phyloP scores from a whole-genome alignment of 352 stramenopile genomes.

The Phytophthora sp. region DNA sequence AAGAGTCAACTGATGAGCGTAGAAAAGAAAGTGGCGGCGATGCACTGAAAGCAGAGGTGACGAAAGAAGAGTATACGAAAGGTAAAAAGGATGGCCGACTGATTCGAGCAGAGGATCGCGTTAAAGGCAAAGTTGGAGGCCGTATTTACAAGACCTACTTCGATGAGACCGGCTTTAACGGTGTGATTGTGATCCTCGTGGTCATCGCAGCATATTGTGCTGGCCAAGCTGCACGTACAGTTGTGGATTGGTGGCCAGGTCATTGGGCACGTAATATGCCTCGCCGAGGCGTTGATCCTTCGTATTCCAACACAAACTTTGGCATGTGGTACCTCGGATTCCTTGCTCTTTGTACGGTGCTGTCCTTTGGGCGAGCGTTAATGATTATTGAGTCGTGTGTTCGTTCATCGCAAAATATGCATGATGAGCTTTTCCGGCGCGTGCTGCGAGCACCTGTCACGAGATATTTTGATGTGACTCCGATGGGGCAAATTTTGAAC shows the following conservation, averaged over 20 bases:
- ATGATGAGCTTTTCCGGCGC: constrained; percentile 44
- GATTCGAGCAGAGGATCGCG: constrained; percentile 40
- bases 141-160: constrained; percentile 47
- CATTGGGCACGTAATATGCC: constrained; percentile 44
- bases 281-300: constrained; percentile 19
- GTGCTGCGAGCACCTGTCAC: constrained; percentile 52
- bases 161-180: constrained; percentile 38
- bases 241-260: constrained; percentile 45
- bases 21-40: not conserved
- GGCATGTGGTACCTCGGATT: constrained; percentile 44
- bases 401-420: constrained; percentile 32
- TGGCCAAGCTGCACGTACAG: constrained; percentile 24
- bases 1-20: not conserved
- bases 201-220: constrained; percentile 9
- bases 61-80: not conserved
- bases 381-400: constrained; percentile 40
- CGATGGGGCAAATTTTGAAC: constrained; percentile 59
- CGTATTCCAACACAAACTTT: constrained; percentile 44
- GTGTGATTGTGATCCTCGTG: constrained; percentile 6
- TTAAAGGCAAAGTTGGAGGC: constrained; percentile 37
- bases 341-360: constrained; percentile 25
- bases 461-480: constrained; percentile 60
- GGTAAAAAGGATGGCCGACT: constrained; percentile 2
- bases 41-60: not conserved
- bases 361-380: constrained; percentile 24